These are phyloP conservation scores for Stachybotrys chlorohalonatus DNA, from an alignment of 2,329 filamentous ascomycete genomes.

Conservation along the genomic window DNA sequence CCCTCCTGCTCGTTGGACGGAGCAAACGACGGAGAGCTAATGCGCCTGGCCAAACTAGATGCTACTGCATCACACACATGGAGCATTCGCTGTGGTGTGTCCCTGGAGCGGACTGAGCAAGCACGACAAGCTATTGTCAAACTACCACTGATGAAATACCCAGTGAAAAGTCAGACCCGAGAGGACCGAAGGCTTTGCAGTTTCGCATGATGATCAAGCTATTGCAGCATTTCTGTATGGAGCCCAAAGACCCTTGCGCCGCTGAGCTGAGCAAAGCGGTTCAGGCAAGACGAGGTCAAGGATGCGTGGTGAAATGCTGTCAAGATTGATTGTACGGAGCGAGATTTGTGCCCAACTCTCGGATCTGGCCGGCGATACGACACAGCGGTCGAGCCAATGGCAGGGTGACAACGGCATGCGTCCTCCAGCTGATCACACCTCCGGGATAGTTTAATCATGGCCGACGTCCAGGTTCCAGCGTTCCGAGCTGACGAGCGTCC, in stretches of 20 bases:
- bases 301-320: slow-evolving; percentile 21
- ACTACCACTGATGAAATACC: slow-evolving; percentile 1
- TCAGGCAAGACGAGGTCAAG: slow-evolving; percentile 32
- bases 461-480: slow-evolving; percentile 55
- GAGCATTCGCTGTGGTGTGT: slow-evolving; percentile 31
- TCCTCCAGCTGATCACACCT: slow-evolving; percentile 18
- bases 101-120: slow-evolving; percentile 24
- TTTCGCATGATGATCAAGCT: slow-evolving; percentile 26
- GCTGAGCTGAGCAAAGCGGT: slow-evolving; percentile 22
- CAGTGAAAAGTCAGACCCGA: slow-evolving; percentile 7
- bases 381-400: neutral
- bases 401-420: neutral
- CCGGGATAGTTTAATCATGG: slow-evolving; percentile 25
- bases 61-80: slow-evolving; percentile 32
- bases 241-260: slow-evolving; percentile 24
- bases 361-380: slow-evolving; percentile 7
- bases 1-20: slow-evolving; percentile 30
- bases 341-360: slow-evolving; percentile 35
- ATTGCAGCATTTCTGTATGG: slow-evolving; percentile 35
- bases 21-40: slow-evolving; percentile 39
- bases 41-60: slow-evolving; percentile 48
- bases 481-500: slow-evolving; percentile 65
- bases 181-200: slow-evolving; percentile 36
- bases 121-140: slow-evolving; percentile 13
- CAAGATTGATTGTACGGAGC: slow-evolving; percentile 39